Percentiles rank a stretch among this genome's conserved stretches.
These are phyloP conservation scores for Talaromyces albobiverticillius DNA, from an alignment of 2,329 filamentous ascomycete species.

Conservation along the genomic window DNA sequence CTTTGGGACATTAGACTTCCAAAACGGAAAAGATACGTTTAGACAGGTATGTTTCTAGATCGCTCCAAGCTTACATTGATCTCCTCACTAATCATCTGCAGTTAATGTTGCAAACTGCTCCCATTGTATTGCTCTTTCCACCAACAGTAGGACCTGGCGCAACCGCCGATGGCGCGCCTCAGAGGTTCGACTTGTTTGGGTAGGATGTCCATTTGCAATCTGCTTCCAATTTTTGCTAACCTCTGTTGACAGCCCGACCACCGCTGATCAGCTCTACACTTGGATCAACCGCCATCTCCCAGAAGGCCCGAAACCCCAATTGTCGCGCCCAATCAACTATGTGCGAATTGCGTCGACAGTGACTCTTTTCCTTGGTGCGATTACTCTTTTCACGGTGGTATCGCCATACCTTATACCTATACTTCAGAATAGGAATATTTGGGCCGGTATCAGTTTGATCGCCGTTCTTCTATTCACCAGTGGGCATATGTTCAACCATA, in stretches of 20 bases:
- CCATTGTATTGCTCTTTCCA: slow-evolving; percentile 81
- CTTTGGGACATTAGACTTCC: slow-evolving; percentile 84
- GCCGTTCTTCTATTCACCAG: slow-evolving; percentile 88
- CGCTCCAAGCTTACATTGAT: slow-evolving; percentile 3
- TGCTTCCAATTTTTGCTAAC: slow-evolving; percentile 6
- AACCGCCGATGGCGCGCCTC: slow-evolving; percentile 63
- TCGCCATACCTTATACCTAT: slow-evolving; percentile 78
- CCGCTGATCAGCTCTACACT: slow-evolving; percentile 72
- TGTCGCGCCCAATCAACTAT: slow-evolving; percentile 86
- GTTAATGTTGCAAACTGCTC: slow-evolving; percentile 92
- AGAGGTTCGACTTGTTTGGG: slow-evolving; percentile 86
- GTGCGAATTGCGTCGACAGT: slow-evolving; percentile 66
- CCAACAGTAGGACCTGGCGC: slow-evolving; percentile 81
- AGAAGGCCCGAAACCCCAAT: slow-evolving; percentile 70
- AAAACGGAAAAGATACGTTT: slow-evolving; percentile 78
- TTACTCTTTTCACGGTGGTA: slow-evolving; percentile 68
- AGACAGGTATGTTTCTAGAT: slow-evolving; percentile 65
- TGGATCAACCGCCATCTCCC: slow-evolving; percentile 80
- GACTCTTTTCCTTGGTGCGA: slow-evolving; percentile 65
- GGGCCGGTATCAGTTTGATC: slow-evolving; percentile 87
- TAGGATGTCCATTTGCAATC: slow-evolving; percentile 42
- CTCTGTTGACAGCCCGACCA: slow-evolving; percentile 56
- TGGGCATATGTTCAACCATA: slow-evolving; percentile 99
- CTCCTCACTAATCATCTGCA: slow-evolving; percentile 38
- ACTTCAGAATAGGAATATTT: slow-evolving; percentile 85